Percentiles rank a stretch among this genome's conserved stretches.
Evolutionary conservation across 1,139 yeast genomes (phyloP).

Genomic region (Diutina ranongensis): DNA sequence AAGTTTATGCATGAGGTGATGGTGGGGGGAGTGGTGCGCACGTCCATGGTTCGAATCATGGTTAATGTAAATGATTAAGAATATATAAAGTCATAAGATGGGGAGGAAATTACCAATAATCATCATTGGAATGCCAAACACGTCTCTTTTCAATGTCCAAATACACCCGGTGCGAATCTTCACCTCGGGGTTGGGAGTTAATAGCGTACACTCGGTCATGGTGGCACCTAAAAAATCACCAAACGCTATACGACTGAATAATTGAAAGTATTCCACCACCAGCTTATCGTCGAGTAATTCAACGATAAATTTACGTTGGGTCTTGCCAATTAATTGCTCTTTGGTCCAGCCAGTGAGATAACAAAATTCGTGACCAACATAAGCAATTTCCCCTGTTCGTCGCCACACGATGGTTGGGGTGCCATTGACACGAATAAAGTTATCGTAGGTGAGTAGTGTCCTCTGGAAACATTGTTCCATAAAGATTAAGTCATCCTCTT

Average conservation of each 20-base stretch:
- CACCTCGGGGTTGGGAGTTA: conserved; percentile 40
- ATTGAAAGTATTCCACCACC: conserved; percentile 77
- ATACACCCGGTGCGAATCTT: conserved; percentile 66
- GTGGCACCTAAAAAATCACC: conserved; percentile 89
- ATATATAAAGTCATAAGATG: conserved; percentile 35
- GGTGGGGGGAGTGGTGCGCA: background rate
- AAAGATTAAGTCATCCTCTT: conserved; percentile 83
- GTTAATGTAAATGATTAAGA: background rate
- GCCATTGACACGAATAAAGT: conserved; percentile 72
- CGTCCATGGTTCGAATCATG: background rate
- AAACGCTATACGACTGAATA: conserved; percentile 77
- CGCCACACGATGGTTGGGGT: conserved; percentile 96
- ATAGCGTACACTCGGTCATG: conserved; percentile 71
- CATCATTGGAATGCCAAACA: conserved; percentile 74
- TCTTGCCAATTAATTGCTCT: conserved; percentile 43
- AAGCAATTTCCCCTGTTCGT: conserved; percentile 89
- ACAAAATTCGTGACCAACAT: conserved; percentile 87
- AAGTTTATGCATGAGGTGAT: too few species aligned
- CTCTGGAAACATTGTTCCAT: conserved; percentile 96
- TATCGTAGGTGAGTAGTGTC: conserved; percentile 78
- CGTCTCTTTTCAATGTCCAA: conserved; percentile 72
- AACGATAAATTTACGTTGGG: conserved; percentile 61
- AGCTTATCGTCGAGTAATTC: conserved; percentile 83
- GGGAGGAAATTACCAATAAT: conserved; percentile 89
- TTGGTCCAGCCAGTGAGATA: conserved; percentile 82